These are phyloP conservation scores for Aspergillus carlsbadensis DNA, from an alignment of 495 filamentous ascomycete species.

Conservation along the genomic window DNA sequence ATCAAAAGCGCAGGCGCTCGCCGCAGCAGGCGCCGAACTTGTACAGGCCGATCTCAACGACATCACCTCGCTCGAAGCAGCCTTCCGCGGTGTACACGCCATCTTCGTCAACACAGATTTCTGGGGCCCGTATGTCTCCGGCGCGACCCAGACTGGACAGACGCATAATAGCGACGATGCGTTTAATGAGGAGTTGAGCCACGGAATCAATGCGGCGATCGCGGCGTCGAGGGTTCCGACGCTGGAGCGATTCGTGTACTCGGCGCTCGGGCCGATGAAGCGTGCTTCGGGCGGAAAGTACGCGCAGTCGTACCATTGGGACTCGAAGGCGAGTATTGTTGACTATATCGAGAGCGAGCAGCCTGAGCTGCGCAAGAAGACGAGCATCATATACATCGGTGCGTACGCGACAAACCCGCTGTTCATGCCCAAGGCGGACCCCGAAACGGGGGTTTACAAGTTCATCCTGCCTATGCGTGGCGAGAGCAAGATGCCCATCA, in stretches of 20 bases:
- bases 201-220: slow-evolving; percentile 50
- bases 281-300: slow-evolving; percentile 38
- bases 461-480: slow-evolving; percentile 27
- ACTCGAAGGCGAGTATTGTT: slow-evolving; percentile 37
- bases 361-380: slow-evolving; percentile 25
- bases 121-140: slow-evolving; percentile 30
- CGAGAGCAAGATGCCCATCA: slow-evolving; percentile 32
- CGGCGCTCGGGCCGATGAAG: slow-evolving; percentile 32
- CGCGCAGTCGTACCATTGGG: slow-evolving; percentile 34
- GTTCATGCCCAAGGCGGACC: slow-evolving; percentile 30
- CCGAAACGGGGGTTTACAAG: slow-evolving; percentile 22
- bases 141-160: not conserved
- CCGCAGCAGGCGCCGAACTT: slow-evolving; percentile 45
- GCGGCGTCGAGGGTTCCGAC: slow-evolving; percentile 43
- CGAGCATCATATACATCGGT: slow-evolving; percentile 32
- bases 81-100: slow-evolving; percentile 46
- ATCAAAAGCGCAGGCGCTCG: slow-evolving; percentile 36
- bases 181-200: slow-evolving; percentile 46
- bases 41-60: slow-evolving; percentile 47
- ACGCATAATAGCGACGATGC: slow-evolving; percentile 36
- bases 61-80: slow-evolving; percentile 36
- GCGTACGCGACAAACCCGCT: slow-evolving; percentile 34
- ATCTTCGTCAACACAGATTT: slow-evolving; percentile 59
- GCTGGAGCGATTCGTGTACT: slow-evolving; percentile 49
- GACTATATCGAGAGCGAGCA: slow-evolving; percentile 34